Base-by-base conservation (phyloP, 2,329 filamentous ascomycete genomes). In the Trichoderma guizhouense region DNA sequence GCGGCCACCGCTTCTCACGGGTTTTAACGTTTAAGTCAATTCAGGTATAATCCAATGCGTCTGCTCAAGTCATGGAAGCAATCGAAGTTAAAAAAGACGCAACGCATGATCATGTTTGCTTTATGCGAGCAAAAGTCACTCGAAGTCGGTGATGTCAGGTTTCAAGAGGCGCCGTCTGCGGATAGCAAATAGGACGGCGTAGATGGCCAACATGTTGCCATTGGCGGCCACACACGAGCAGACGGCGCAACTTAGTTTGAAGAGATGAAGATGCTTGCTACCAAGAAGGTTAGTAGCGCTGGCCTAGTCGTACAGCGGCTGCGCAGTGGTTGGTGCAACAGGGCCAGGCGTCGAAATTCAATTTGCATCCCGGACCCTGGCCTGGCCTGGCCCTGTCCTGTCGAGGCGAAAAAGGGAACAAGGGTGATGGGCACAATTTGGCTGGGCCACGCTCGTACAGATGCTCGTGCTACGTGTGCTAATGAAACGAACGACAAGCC, bases 401-500 rank as follows among this genome's bases (percentile, higher is more conserved):
- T 26, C 30, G 63, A 65, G 47, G 63, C 39, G 43, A 55, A 65
- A 65, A 24, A 24, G 43, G 53, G 65, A 26, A 68, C 65, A 30
- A 15, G 65, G 53, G 51, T 21, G 18, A 1, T 12, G 53, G 34
- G 34, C 34, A 43, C 53, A 60, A 24, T 21, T 58, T 60, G 65
- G 53, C 53, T 43, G 60, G 5, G 5, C 43, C 43, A 21, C 43
- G 43, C 43, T 51, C 43, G 43, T 51, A 51, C 43, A 36, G 47
- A 28, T 14, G 32, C 63, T 39, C 21, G 57, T 60, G n/a, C 57
- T 32, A 60, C 57, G 28, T 30, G 18, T 60, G 57, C 57, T 32
- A 68, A 68, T 68, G 65, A 68, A 68, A 68, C 65, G 65, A 58
- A 58, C 51, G 53, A 53, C 65, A 68, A 32, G 65, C 47, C 47